These are phyloP conservation scores for Parathielavia appendiculata DNA, from an alignment of 495 filamentous ascomycete genomes.

Conservation along the genomic window DNA sequence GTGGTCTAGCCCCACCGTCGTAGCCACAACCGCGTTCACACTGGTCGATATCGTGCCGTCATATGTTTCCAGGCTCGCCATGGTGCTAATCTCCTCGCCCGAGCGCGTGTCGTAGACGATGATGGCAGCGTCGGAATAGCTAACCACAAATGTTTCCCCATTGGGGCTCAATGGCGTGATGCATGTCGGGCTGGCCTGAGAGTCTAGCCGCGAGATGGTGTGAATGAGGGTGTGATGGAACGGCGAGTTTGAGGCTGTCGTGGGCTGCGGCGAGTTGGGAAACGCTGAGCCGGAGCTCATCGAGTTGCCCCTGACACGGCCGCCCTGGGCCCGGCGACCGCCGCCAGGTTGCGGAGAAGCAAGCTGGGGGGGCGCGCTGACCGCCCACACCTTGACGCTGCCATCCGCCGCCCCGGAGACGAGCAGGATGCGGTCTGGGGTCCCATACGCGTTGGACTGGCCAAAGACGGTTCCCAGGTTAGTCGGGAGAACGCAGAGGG, in stretches of 20 bases:
- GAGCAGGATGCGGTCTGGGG: conserved; percentile 78
- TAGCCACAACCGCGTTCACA: conserved; percentile 89
- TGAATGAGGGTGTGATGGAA: conserved; percentile 68
- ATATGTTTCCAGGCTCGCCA: conserved; percentile 91
- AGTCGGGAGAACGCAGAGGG: conserved; percentile 86
- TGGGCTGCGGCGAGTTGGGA: conserved; percentile 84
- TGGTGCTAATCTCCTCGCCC: conserved; percentile 83
- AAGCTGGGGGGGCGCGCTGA: conserved; percentile 83
- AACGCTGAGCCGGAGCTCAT: conserved; percentile 88
- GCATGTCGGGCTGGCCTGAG: conserved; percentile 74
- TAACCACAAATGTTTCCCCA: conserved; percentile 92
- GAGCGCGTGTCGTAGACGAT: conserved; percentile 87
- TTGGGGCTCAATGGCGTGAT: conserved; percentile 79
- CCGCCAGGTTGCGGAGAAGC: conserved; percentile 62
- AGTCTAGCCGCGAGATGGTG: conserved; percentile 66
- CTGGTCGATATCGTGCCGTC: conserved; percentile 76
- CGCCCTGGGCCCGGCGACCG: conserved; percentile 64
- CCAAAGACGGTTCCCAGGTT: conserved; percentile 75
- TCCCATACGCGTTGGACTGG: conserved; percentile 60
- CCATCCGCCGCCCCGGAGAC: conserved; percentile 91
- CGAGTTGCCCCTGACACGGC: conserved; percentile 78
- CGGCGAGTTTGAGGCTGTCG: conserved; percentile 58
- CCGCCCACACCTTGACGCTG: conserved; percentile 86
- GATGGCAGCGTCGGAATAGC: conserved; percentile 83
- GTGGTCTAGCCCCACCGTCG: conserved; percentile 70